Base-by-base conservation (phyloP, 1,284 basidiomycete genomes). In the Dichomitus squalens region DNA sequence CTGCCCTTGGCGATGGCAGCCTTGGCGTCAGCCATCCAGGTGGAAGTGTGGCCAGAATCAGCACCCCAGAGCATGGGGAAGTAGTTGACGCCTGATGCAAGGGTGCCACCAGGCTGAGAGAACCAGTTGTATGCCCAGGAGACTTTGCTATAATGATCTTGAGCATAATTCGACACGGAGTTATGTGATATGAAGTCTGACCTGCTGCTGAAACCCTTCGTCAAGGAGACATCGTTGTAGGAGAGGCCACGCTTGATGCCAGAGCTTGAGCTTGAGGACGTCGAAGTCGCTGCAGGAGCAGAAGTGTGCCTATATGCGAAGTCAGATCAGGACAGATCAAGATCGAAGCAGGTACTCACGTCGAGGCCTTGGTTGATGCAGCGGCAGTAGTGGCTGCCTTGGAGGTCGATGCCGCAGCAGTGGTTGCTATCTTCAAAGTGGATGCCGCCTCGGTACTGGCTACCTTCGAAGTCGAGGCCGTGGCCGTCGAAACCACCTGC, bases 111-210 rank as follows among this genome's bases (percentile, higher is more conserved):
- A 52, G 46, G 48, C 21, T 53, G 47, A 29, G 64, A 56, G 40
- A 51, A 63, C 71, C 71, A 72, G 64, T 72, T 66, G 63, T 72
- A 72, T 14, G 64, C 66, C 66, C 67, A 72, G 31, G 61, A 59
- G 23, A 67, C 57, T 56, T 65, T 58, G 7, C 64, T 63, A 49
- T 6, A 14, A 8, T 11, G 11, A 6, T 21, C 2, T 39, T n/a
- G 20, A 35, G n/a, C 48, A 18, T 9, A 6, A 4, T 23, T n/a
- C 12, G 8, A 38, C 20, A 43, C 20, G 31, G 7, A 33, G 31
- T 12, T 33, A 6, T 6, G 27, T n/a, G n/a, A n/a, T n/a, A 7
- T 18, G 6, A 14, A 16, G 16, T 12, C 68, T 59, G 47, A 71
- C 70, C 51, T 52, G 43, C 46, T 52, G 46, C 49, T 64, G 62